Conservation (phyloP, 805 yeast species). For the Yarrowia sp. region DNA sequence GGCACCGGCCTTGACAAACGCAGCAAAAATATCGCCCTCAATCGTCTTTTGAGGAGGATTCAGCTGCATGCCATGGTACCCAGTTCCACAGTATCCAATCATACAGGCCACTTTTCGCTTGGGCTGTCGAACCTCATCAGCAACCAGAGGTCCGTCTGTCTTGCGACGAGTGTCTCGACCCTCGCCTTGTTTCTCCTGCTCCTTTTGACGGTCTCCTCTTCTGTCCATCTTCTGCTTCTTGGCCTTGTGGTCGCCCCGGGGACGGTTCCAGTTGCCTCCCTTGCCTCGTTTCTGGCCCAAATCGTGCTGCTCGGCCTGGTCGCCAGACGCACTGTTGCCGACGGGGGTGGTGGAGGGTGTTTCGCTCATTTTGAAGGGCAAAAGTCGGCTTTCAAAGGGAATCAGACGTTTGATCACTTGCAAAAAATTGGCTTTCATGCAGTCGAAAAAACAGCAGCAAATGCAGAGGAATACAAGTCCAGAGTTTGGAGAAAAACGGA, state of each 20-base stretch:
- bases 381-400: not conserved
- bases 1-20: slow-evolving; percentile 83
- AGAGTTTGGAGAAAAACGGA: too few species aligned
- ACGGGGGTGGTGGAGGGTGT: not conserved
- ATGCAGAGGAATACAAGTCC: too few species aligned
- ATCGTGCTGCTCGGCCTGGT: not conserved
- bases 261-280: slow-evolving; percentile 13
- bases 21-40: slow-evolving; percentile 82
- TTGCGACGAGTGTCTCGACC: slow-evolving; percentile 13
- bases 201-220: not conserved
- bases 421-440: slow-evolving; percentile 14
- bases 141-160: not conserved
- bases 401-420: not conserved
- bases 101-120: slow-evolving; percentile 85
- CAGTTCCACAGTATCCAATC: slow-evolving; percentile 94
- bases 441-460: not conserved
- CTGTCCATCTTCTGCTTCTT: slow-evolving; percentile 20
- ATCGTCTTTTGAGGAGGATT: slow-evolving; percentile 87
- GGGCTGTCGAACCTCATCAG: slow-evolving; percentile 41
- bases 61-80: slow-evolving; percentile 93
- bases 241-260: slow-evolving; percentile 6
- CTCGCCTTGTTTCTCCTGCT: slow-evolving; percentile 8
- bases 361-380: not conserved
- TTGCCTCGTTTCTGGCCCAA: slow-evolving; percentile 14
- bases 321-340: not conserved